Base-by-base conservation (phyloP, 2,329 filamentous ascomycete species). In the Microsporum audouinii region DNA sequence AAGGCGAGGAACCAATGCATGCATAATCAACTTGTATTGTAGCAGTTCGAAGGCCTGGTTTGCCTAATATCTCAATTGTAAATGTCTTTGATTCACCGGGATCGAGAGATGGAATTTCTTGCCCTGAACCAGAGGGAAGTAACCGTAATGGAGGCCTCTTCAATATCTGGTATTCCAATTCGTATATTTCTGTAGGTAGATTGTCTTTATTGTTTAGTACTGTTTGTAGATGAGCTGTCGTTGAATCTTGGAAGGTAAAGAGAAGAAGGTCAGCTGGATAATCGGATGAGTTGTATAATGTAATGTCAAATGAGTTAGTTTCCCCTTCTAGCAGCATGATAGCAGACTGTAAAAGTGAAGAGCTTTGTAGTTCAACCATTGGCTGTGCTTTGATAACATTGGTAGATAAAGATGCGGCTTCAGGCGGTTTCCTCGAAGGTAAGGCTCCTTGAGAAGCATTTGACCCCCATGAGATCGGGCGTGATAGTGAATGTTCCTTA, bases 271-370 rank as follows among this genome's bases (percentile, higher is more conserved):
- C 89, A 0, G 89, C 89, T 1, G 89, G 79, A 1, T 87, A 91
- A 0, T 79, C 71, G 0, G 90, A 94, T 6, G 84, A 78, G 66
- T 99, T 99, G 66, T 88, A 83, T 12, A 97, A 76, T 0, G 88
- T 91, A 14, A 96, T 81, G 0, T 83, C 86, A 69, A 97, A 95
- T 0, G 79, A 78, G 66, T 85, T 86, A 27, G 82, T 83, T 73
- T 99, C 92, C 49, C 94, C 94, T 75, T 97, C 92, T 4, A 99
- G 79, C 8, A 99, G 82, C 91, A 96, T 96, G 39, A 96, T 78
- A 7, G 90, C 88, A 27, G 88, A 89, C 69, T 96, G 91, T 0
- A 88, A 84, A 1, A 96, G 79, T 10, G 87, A 89, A 2, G 87
- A 88, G 5, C 86, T 86, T 68, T 88, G 87, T 23, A 96, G 81